phyloP scores from a whole-genome alignment of 2,329 filamentous ascomycete genomes.

The Ophiocordyceps camponoti-floridani region DNA sequence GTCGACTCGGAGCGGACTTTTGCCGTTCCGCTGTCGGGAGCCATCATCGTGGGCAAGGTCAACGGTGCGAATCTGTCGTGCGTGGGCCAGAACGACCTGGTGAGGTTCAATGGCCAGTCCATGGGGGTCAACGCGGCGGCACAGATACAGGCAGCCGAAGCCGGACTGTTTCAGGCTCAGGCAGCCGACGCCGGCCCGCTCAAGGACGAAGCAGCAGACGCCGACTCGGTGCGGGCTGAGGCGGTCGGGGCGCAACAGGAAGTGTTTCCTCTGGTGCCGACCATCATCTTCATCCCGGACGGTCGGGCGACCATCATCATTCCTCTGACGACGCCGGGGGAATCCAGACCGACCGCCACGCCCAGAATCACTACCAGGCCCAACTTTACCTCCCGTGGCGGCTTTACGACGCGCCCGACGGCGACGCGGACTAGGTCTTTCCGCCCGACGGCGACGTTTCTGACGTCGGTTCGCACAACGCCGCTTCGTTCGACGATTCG shows the following conservation, averaged over 20 bases:
- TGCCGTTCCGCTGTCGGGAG: conserved; percentile 54
- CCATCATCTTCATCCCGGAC: conserved; percentile 1
- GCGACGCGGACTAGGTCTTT: neutral
- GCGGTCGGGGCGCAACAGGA: too few relatives aligned
- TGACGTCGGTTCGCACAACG: neutral
- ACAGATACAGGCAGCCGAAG: neutral
- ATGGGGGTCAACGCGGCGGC: conserved; percentile 1
- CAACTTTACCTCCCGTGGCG: neutral
- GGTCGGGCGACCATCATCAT: neutral
- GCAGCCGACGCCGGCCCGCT: neutral
- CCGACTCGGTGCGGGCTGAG: too few relatives aligned
- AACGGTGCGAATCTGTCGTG: conserved; percentile 63
- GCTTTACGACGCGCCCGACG: neutral
- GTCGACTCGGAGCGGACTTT: conserved; percentile 47
- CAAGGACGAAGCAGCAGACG: too few relatives aligned
- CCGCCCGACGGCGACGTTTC: neutral
- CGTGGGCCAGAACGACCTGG: conserved; percentile 67
- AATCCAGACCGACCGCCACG: neutral
- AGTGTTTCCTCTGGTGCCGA: conserved; percentile 1
- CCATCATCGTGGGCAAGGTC: conserved; percentile 57
- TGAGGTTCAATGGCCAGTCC: conserved; percentile 55
- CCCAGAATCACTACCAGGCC: neutral
- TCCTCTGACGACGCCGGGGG: neutral
- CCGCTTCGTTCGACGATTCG: neutral
- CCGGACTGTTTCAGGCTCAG: neutral